Evolutionary conservation across 805 yeast species (phyloP).

Genomic region (Cyberlindnera xishuangbannaensis): DNA sequence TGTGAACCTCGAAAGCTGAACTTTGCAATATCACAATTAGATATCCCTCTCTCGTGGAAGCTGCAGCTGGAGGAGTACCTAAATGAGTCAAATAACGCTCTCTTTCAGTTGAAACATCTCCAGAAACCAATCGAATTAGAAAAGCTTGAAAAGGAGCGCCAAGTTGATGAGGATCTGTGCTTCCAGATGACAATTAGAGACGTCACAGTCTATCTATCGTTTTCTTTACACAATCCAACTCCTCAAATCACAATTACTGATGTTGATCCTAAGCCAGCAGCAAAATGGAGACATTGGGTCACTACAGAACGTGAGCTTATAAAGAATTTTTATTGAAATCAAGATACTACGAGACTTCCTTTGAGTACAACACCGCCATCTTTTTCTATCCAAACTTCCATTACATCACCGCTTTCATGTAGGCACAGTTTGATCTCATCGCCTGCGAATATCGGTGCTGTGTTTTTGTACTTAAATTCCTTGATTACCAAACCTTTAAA

Average conservation of each 20-base stretch:
- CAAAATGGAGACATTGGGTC: slow-evolving; percentile 44
- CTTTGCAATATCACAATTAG: slow-evolving; percentile 1
- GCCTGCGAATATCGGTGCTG: slow-evolving; percentile 36
- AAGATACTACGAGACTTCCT: slow-evolving; percentile 1
- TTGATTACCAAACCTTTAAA: slow-evolving; percentile 18
- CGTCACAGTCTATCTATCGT: slow-evolving; percentile 29
- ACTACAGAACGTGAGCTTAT: slow-evolving; percentile 30
- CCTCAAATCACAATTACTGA: slow-evolving; percentile 34
- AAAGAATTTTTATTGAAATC: neutral
- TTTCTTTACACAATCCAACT: slow-evolving; percentile 10
- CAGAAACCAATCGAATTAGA: slow-evolving; percentile 19
- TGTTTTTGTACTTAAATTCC: slow-evolving; percentile 37
- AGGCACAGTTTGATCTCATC: slow-evolving; percentile 24
- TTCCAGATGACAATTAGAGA: slow-evolving; percentile 34
- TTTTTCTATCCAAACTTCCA: slow-evolving; percentile 20
- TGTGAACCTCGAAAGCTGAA: neutral
- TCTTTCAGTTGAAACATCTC: slow-evolving; percentile 16
- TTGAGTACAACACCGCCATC: slow-evolving; percentile 12
- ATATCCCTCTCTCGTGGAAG: neutral
- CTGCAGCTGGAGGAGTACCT: slow-evolving; percentile 17
- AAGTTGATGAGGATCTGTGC: slow-evolving; percentile 19
- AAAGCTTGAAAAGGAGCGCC: slow-evolving; percentile 2
- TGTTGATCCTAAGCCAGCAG: slow-evolving; percentile 45
- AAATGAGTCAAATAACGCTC: slow-evolving; percentile 13
- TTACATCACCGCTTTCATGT: slow-evolving; percentile 2